Conservation (phyloP, 1,284 basidiomycete genomes). For the Trichosporon sp. region DNA sequence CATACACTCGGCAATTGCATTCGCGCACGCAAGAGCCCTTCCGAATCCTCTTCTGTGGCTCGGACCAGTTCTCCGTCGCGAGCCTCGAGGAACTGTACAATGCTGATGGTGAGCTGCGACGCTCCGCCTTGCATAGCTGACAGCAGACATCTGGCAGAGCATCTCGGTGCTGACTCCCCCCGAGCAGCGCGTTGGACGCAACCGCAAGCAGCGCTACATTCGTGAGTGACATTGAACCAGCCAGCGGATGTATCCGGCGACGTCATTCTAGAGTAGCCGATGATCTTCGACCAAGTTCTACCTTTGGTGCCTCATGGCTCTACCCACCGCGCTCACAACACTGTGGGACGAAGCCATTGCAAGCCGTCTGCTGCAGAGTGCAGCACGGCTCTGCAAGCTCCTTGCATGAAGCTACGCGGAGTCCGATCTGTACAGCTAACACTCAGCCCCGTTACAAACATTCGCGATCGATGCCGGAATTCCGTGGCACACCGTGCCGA, state of each 20-base stretch:
- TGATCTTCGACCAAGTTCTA: neutral
- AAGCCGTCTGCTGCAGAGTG: neutral
- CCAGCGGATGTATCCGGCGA: neutral
- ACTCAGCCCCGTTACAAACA: conserved; percentile 21
- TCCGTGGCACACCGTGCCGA: conserved; percentile 13
- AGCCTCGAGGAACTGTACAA: conserved; percentile 40
- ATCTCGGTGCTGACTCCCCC: conserved; percentile 36
- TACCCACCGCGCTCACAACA: neutral
- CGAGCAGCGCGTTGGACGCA: conserved; percentile 26
- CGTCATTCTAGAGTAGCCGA: conserved; percentile 12
- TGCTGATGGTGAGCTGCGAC: conserved; percentile 32
- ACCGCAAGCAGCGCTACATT: conserved; percentile 18
- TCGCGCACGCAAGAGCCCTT: conserved; percentile 24
- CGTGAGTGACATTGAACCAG: conserved; percentile 12
- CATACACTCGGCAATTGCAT: neutral
- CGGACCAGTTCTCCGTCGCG: conserved; percentile 47
- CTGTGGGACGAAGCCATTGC: neutral
- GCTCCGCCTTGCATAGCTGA: neutral
- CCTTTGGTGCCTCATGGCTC: neutral
- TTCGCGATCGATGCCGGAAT: conserved; percentile 21
- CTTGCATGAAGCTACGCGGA: neutral
- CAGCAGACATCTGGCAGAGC: conserved; percentile 37
- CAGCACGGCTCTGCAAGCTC: neutral
- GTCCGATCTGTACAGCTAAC: neutral
- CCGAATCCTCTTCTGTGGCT: conserved; percentile 49